Base-by-base conservation (phyloP, 139 green algal genomes). In the Chlamydomonas incerta region DNA sequence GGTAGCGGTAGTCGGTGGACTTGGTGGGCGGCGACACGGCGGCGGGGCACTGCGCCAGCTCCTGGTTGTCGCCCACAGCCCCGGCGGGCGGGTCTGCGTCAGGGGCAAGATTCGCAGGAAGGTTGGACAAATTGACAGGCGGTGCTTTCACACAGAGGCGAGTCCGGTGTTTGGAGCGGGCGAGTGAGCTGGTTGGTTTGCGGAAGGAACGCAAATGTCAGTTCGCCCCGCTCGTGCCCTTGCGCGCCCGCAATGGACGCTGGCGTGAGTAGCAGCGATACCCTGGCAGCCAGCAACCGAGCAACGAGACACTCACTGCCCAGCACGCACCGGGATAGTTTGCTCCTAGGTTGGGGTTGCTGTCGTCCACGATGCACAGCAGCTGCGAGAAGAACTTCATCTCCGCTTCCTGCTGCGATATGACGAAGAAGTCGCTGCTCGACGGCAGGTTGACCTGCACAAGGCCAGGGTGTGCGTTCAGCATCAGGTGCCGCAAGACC, bases 391-490 rank as follows among this genome's bases (percentile, higher is more conserved):
- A 72, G 24, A 94, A 90, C 58, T 87, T 83, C 15, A 87, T 52
- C 8, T 85, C 72, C 26, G 91, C 91, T 41, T 70, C 33, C 23
- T 72, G 47, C 47, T 86, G 74, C 2, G 58, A 35, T 1, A 90
- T 66, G 26, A 34, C 34, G 50, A 88, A 94, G 52, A 89, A 94
- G 72, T 94, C 82, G 8, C 66, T 72, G 70, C 74, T 85, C 11
- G 68, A 63, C 0, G 91, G 91, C 69, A 94, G 57, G 76, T 94
- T 94, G 46, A 94, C 91, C 91, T 94, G 81, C 21, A 46, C 26
- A 68, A 33, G 62, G 21, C 14, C 23, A 68, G 26, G 62, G 62
- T n/a, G n/a, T n/a, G n/a, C n/a, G n/a, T n/a, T n/a, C n/a, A n/a
- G n/a, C n/a, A n/a, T n/a, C n/a, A n/a, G n/a, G n/a, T n/a, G n/a